phyloP scores from a whole-genome alignment of 1,139 yeast genomes.

The Arxiozyma heterogenica region DNA sequence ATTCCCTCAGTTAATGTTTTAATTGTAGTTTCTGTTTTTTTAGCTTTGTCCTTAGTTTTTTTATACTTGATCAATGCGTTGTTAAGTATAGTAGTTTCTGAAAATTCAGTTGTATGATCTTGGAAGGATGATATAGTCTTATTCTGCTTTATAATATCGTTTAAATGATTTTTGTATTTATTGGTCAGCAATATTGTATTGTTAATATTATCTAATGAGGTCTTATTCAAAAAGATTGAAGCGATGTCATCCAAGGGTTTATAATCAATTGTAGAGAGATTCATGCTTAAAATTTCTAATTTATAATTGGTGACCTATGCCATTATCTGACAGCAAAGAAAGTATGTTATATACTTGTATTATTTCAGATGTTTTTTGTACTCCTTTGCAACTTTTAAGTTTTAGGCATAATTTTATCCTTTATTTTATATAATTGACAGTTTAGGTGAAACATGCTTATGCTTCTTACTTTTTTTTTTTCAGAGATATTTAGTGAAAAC shows the following conservation, averaged over 20 bases:
- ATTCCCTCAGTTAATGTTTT: conserved; percentile 67
- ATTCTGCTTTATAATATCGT: conserved; percentile 19
- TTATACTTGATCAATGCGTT: conserved; percentile 34
- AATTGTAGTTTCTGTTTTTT: conserved; percentile 54
- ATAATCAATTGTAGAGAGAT: conserved; percentile 24
- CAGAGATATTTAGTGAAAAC: not conserved
- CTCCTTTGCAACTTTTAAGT: not conserved
- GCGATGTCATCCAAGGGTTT: conserved; percentile 36
- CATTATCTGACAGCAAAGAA: not conserved
- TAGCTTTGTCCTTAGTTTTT: conserved; percentile 42
- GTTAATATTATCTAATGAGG: conserved; percentile 41
- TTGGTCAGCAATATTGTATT: conserved; percentile 35
- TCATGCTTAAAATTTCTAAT: not conserved
- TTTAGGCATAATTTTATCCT: not conserved
- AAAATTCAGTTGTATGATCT: not conserved
- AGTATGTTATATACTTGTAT: not conserved
- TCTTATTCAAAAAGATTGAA: conserved; percentile 34
- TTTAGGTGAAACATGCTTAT: not conserved
- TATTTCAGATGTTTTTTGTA: too few relatives aligned
- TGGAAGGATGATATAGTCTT: not conserved
- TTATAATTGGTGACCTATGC: not conserved
- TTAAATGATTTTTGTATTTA: conserved; percentile 39
- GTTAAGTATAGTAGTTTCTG: conserved; percentile 15
- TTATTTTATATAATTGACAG: not conserved
- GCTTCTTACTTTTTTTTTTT: not conserved